These are phyloP conservation scores for Verticillium alfalfae DNA, from an alignment of 2,329 filamentous ascomycete species.

Conservation along the genomic window DNA sequence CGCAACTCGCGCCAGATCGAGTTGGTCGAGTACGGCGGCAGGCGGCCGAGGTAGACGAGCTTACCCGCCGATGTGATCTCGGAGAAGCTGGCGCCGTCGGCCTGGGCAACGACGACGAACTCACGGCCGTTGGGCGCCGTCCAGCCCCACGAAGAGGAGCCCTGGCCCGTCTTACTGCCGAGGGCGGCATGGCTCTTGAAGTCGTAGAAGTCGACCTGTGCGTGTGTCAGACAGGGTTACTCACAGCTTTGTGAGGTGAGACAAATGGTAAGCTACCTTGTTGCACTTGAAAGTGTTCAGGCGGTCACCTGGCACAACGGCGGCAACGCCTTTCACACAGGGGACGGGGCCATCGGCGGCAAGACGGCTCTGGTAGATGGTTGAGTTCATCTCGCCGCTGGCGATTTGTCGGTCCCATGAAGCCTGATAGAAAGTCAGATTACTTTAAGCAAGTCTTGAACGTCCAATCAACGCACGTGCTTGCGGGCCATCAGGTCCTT, in stretches of 20 bases:
- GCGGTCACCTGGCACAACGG: constrained; percentile 9
- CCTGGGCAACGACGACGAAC: constrained; percentile 41
- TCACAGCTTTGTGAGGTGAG: no score
- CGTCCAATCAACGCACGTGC: background rate
- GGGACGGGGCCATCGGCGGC: constrained; percentile 5
- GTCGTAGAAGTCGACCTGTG: constrained; percentile 25
- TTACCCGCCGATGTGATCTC: constrained; percentile 38
- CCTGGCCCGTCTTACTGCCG: constrained; percentile 25
- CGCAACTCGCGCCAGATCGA: constrained; percentile 33
- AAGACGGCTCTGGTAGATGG: constrained; percentile 6
- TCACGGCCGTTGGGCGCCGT: constrained; percentile 30
- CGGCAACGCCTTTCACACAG: constrained; percentile 24
- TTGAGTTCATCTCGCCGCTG: constrained; percentile 9
- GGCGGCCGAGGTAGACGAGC: constrained; percentile 38
- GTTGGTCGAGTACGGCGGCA: constrained; percentile 31
- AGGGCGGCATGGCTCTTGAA: constrained; percentile 31
- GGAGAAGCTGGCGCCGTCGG: constrained; percentile 42
- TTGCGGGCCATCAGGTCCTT: background rate
- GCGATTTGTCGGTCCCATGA: constrained; percentile 10
- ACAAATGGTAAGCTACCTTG: constrained; percentile 11
- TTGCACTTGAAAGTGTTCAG: constrained; percentile 23
- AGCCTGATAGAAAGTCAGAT: constrained; percentile 1
- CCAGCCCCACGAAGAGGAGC: constrained; percentile 9
- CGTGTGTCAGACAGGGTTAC: no score
- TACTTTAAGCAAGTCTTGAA: background rate